Percentiles rank a stretch among this genome's conserved stretches.
Conservation (phyloP, 148 eudicot genomes). For the Rhododendron simsii region DNA sequence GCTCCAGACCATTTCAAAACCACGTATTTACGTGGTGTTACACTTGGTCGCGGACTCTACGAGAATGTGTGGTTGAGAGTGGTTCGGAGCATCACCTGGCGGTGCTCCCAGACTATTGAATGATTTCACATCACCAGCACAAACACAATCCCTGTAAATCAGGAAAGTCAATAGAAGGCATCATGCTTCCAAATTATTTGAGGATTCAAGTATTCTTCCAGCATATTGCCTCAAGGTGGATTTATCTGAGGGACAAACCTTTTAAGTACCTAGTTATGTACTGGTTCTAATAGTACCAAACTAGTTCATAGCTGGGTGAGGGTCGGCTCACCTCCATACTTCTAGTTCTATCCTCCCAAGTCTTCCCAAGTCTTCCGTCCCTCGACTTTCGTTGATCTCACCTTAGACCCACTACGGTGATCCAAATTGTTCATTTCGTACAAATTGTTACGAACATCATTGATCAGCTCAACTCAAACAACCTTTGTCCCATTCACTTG, state of each 20-base stretch:
- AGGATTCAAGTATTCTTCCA: neutral
- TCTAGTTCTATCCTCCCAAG: neutral
- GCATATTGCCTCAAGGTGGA: neutral
- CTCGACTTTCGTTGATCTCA: neutral
- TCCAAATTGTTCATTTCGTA: neutral
- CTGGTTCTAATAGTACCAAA: neutral
- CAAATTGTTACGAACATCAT: neutral
- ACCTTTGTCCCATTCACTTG: neutral
- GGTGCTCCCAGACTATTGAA: neutral
- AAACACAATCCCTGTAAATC: neutral
- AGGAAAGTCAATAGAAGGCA: neutral
- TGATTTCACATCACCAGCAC: neutral
- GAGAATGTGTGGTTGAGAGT: neutral
- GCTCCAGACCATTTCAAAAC: neutral
- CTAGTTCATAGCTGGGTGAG: neutral
- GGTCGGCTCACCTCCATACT: neutral
- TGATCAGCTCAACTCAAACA: neutral
- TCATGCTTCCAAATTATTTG: neutral
- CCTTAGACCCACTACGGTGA: neutral
- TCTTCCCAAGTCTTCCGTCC: neutral
- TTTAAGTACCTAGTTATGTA: neutral
- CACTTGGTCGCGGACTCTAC: no score
- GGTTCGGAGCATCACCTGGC: neutral
- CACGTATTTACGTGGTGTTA: neutral
- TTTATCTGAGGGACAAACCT: neutral